Conservation (phyloP, 2,329 filamentous ascomycete genomes). For the Trichoderma asperellum region DNA sequence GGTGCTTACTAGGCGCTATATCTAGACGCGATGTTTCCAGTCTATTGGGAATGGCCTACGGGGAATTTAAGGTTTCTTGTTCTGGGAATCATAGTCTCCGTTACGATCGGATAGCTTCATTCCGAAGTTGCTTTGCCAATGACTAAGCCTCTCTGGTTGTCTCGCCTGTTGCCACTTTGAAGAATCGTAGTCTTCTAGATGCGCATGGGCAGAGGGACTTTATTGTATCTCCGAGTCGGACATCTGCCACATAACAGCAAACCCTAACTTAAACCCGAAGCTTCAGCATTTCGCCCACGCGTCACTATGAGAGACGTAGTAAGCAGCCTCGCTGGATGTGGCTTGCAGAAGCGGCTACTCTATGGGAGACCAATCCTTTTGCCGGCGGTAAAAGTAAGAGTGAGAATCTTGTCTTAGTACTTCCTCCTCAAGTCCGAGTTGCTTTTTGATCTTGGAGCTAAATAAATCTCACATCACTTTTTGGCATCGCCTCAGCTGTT, state of each 20-base stretch:
- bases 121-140: neutral
- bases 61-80: neutral
- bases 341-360: neutral
- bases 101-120: neutral
- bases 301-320: constrained; percentile 14
- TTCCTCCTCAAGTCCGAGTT: neutral
- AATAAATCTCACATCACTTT: neutral
- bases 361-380: neutral
- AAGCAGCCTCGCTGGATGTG: constrained; percentile 18
- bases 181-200: rapidly evolving
- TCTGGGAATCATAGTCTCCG: neutral
- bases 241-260: neutral
- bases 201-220: neutral
- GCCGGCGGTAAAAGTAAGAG: neutral
- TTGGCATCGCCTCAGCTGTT: neutral
- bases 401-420: neutral
- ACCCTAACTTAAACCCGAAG: neutral
- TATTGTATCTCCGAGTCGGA: neutral
- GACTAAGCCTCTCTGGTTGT: neutral
- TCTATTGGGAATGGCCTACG: neutral
- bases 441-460: neutral
- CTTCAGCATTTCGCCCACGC: neutral
- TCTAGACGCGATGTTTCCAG: neutral
- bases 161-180: neutral
- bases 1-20: neutral